Evolutionary conservation across 2,329 filamentous ascomycete species (phyloP), one percentile per base, ranked within the genome.

Genomic region (Stemphylium vesicarium): DNA sequence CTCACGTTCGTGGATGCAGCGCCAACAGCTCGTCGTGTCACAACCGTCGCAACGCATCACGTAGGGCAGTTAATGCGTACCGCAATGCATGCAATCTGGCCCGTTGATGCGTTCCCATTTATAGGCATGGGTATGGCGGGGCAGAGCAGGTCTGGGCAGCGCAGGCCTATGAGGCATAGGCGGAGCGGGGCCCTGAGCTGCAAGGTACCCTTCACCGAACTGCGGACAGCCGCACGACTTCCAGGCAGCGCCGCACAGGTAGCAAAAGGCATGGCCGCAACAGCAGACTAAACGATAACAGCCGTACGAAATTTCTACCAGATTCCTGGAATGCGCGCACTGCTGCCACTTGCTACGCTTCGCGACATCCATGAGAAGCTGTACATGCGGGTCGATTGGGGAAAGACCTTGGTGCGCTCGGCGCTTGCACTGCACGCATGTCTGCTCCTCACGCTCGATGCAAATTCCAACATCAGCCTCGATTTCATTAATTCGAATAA

Each of bases 211-310:
- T 29, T 62, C 49, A 10, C 62, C 56, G 32, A 20, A 55, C 20
- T 54, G 47, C 2, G 54, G 54, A n/a, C 60, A 64, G 1, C 0
- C 18, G 46, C 49, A 64, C 3, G 9, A 36, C 50, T 61, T 64
- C 63, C 64, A 69, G 4, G 37, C n/a, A 1, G 32, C 20, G 8
- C 57, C 59, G 24, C 64, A 67, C 2, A 67, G 37, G 33, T 67
- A 67, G 43, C 63, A 67, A 36, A 66, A 67, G 24, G 62, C 31
- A 41, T 60, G 42, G 1, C 20, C 12, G n/a, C 60, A 64, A 13
- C 55, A 52, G 37, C 63, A 63, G 54, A 15, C 50, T 49, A 68
- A 64, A 13, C 64, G 64, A 18, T 55, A 67, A 29, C 64, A 68
- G 10, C 62, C 57, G 3, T 33, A 7, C 0, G 11, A 20, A 3